Evolutionary conservation across 2,329 filamentous ascomycete species (phyloP), one percentile per base, ranked within the genome.

Genomic region (Hymenoscyphus infarciens): DNA sequence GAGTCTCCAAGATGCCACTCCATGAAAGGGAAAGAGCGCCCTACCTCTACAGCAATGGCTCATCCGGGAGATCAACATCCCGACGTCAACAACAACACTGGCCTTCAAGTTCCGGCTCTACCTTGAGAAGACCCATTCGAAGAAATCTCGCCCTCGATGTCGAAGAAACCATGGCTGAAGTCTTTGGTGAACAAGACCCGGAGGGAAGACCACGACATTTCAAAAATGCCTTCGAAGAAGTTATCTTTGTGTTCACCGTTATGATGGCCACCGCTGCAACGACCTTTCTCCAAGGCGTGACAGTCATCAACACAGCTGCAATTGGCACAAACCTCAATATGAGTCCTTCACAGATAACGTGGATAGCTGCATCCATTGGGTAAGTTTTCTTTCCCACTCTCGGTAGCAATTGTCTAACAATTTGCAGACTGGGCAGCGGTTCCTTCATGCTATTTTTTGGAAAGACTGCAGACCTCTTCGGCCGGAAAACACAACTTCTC

Each of bases 361-460:
- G 87, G 87, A 85, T 89, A 64, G 81, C 80, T 56, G 86, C 86
- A 7, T 81, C 86, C n/a, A 79, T 83, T 45, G 83, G 83, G 76
- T 83, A 75, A 75, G 38, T 16, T 45, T 22, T 1, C 42, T 52
- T 10, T 54, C 57, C 25, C 3, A 19, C 22, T 7, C 39, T n/a
- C 31, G 2, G 0, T 56, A 1, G 15, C 42, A 5, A 39, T 49
- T 52, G 55, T 33, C 59, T 66, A 54, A 69, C 42, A 33, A n/a
- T 13, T 4, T 29, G 61, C 61, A 83, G 82, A 15, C 78, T 90
- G 16, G 83, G 83, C 1, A 83, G 83, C 39, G 87, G 87, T 6
- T 81, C 87, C 0, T 85, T 90, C 68, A 80, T 90, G 65, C 79
- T 90, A 8, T 83, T 86, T 68, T 87, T 90, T 63, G 87, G 86